Base-by-base conservation (phyloP, 257 asterid genomes). In the Avicennia marina region DNA sequence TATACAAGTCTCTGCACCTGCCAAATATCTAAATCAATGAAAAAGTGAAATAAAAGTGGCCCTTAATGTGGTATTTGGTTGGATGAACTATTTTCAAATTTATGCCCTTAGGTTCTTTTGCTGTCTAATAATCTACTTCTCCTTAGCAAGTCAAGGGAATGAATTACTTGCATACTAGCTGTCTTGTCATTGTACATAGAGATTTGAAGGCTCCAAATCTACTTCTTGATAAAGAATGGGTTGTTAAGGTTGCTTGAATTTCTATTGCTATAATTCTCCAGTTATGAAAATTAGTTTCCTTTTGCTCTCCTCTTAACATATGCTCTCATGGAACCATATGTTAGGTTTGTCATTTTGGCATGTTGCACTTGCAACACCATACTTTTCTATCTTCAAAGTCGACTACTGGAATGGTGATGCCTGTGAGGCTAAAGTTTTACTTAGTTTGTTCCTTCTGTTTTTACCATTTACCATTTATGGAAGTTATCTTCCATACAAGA, bases 201-300 rank as follows among this genome's bases (percentile, higher is more conserved):
- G 98, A 91, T 78, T 63, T 91, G 78, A 91, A 91, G 78, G 77
- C 98, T 56, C 98, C 96, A 22, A 91, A 91, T 80, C 95, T 91
- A 67, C 93, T 91, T 40, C 96, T 91, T 71, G 98, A 88, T 53
- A 91, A 79, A 75, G 88, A 87, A 58, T 87, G 96, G 96, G 90
- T 78, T 31, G 98, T 91, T 42, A 91, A 91, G 98, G 98, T 90
- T 63, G 66, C 22, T 61, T 52, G 33, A n/a, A 40, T 47, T 15
- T 32, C n/a, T n/a, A n/a, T 11, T 26, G 18, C 11, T 17, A 27
- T 49, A 50, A 17, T 33, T 29, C 54, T 7, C 3, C 27, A 24
- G 24, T 41, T 57, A 12, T 53, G 60, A 49, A 25, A 53, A 31
- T 12, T 22, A 45, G 20, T 58, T 44, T 32, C 42, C 13, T 56